Evolutionary conservation across 164 flowering plant genomes (phyloP), one percentile per base, ranked within the genome.

Genomic region (Akebia trifoliata): DNA sequence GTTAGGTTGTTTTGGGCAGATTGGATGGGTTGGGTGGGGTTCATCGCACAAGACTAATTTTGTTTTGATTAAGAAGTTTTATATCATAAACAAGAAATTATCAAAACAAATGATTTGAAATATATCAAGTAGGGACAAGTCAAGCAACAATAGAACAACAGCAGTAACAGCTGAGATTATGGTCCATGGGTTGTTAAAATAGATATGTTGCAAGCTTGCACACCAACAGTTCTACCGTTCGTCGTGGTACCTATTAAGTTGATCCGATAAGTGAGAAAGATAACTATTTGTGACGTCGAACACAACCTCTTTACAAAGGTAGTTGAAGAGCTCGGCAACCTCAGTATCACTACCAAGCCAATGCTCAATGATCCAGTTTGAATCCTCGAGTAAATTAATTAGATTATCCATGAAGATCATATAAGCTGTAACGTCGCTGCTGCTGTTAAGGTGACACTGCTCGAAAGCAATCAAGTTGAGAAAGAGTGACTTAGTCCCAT

Each of bases 161-260:
- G 95, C 96, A 53, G 93, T 95, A 37, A 83, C 9, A 20, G 86
- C 64, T 0, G 98, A 91, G 66, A 91, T 59, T 37, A 84, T 75
- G 0, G 92, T 83, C 97, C 97, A 87, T 0, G 96, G 98, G 61
- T 80, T 92, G 58, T 66, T 72, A 74, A 92, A 92, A 49, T 88
- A 86, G 40, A 68, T 92, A 56, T 92, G 92, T 68, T 67, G 85
- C 57, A 88, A 65, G 50, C 75, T 86, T 0, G 96, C 96, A 2
- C 79, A 59, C 98, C 95, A 88, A 20, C 85, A 51, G 39, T 89
- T 86, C 95, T 91, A 92, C 61, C 72, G 63, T 52, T 83, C 80
- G 45, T 85, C 63, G 57, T 80, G 83, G 38, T 86, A 82, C 4
- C 58, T 43, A 53, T 88, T 88, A 8, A 92, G 71, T 50, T 86